Evolutionary conservation across 1,284 basidiomycete genomes (phyloP), one percentile per base, ranked within the genome.

Genomic region (Trichosporon coremiiforme): DNA sequence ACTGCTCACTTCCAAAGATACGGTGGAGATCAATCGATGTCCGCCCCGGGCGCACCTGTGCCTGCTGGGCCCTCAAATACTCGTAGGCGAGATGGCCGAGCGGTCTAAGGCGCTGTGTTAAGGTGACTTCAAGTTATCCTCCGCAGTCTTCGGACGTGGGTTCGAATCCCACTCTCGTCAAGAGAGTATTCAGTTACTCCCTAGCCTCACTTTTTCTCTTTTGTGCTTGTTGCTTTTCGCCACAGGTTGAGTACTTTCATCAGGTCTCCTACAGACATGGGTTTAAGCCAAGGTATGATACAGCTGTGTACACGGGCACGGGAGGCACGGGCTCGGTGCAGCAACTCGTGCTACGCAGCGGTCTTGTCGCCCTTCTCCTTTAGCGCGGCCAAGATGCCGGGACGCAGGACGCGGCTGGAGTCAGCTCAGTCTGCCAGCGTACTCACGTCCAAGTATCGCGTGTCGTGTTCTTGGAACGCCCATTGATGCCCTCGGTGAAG

Each of bases 101-200:
- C 67, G 70, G 69, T 72, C 70, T 70, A 74, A 74, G 71, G 71
- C 71, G 73, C 71, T 70, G 68, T 71, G 70, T 73, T 75, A 70
- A 73, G 69, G 69, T 65, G 45, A 47, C 45, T 20, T 13, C 33
- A 47, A n/a, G 45, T 47, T 20, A 20, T 47, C 45, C 50, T 53
- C 50, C 50, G 50, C 50, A 53, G 50, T 53, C 50, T 53, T 53
- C 50, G 50, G 50, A 53, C 50, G 50, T 53, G 50, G 50, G 50
- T 53, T 53, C 50, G 50, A 53, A 53, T 53, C 50, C 50, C 50
- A 53, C 50, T 53, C 50, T 53, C 50, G 50, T 53, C 50, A 53
- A 53, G 50, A 53, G 50, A 22, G 50, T 53, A 53, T 53, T 53
- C 50, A 53, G 50, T 53, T 53, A 53, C 50, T 53, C 50, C 50